Base-by-base conservation (phyloP, 1,284 basidiomycete genomes). In the Irpex sp. region DNA sequence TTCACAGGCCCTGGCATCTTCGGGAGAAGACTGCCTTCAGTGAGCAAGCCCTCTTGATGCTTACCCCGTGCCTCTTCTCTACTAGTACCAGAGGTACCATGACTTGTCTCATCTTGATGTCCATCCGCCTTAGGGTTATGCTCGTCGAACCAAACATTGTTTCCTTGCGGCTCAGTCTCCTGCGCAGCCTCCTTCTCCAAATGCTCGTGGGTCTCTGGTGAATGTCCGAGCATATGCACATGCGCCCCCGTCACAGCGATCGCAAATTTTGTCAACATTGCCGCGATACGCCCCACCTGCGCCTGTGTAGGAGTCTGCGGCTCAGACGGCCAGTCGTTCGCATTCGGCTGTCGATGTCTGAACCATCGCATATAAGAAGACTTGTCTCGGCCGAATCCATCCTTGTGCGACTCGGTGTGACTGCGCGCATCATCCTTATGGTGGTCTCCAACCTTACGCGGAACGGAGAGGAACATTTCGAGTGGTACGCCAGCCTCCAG, bases 401-500 rank as follows among this genome's bases (percentile, higher is more conserved):
- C 26, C 26, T 26, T 43, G 39, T 43, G 39, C 15, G 15, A 43
- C 15, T 15, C 39, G 15, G 39, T 15, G 5, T 15, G 39, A 43
- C 61, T 60, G 6, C 49, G 58, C 26, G 26, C 26, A 8, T 35
- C 60, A 26, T 55, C 58, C 53, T 36, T 37, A 54, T 0, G 39
- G 50, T 53, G 49, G 19, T 60, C 43, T 43, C 55, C 56, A 46
- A 19, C 17, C 43, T 54, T 50, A 26, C 36, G 33, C 58, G 56
- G 21, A 62, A 57, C 56, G 62, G 63, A 49, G 37, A 72, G 74
- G 21, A 88, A 76, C 58, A 77, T 79, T 33, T 78, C 74, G 1
- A 88, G 76, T 0, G 87, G 81, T 0, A 85, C 82, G 1, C 88
- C 88, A 9, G 83, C 83, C 69, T 89, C 88, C 65, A 86, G 76